Base-by-base conservation (phyloP, 192 early-diverging fungal genomes). In the Gamsiella multidivaricata region DNA sequence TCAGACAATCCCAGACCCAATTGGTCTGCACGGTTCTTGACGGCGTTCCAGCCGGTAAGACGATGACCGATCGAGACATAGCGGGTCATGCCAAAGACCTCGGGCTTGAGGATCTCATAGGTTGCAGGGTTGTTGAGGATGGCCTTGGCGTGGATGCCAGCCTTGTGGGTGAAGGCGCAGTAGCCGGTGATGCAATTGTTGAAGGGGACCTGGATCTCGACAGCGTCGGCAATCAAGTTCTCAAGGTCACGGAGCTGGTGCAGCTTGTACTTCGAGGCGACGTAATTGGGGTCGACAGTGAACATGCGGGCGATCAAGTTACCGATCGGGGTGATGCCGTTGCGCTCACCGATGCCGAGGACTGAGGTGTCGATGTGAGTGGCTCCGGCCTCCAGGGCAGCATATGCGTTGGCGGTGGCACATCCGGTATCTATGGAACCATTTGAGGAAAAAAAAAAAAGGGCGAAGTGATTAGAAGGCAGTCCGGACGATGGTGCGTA, bases 141-240 rank as follows among this genome's bases (percentile, higher is more conserved):
- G 56, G 97, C 97, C 85, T 99, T 99, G 86, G 97, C 97, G 82
- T 99, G 97, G 81, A 98, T 99, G 76, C 97, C 97, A 39, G 97
- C 96, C 91, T 99, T 99, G 87, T 99, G 97, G 7, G 97, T 98
- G 82, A 99, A 98, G 41, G 96, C 96, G 80, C 95, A 97, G 86
- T 98, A 97, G 37, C 97, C 97, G 29, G 97, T 99, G 80, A 99
- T 96, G 83, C 95, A 97, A 89, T 99, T 98, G 90, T 99, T 99
- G 90, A 99, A 99, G 25, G 97, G 97, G 65, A 99, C 95, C 49
- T 94, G 90, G 73, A 99, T 90, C 69, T 93, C 91, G 22, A 99
- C 97, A 6, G 94, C 89, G 23, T 96, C 94, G 22, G 97, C 97
- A 28, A 99, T 94, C 81, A 97, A 83, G 85, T 99, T 98, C 80